Conservation (phyloP, 768 basidiomycete species). For the Hortiboletus campestris region DNA sequence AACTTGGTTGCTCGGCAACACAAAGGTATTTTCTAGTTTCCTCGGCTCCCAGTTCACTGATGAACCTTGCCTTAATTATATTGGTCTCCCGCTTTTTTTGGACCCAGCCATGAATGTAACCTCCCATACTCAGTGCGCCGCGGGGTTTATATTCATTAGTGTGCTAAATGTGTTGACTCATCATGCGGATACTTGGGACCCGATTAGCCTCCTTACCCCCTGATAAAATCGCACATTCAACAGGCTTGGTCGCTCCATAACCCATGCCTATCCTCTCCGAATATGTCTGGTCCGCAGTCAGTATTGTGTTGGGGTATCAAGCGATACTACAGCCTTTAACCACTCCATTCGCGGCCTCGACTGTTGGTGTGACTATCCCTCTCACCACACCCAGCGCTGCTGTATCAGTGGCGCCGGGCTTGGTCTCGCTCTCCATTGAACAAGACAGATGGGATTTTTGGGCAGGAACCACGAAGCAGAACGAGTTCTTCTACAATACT, state of each 20-base stretch:
- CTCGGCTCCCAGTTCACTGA: no score
- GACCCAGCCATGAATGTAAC: no score
- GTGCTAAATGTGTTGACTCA: not conserved
- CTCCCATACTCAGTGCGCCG: no score
- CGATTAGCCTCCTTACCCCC: not conserved
- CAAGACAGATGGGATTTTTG: conserved; percentile 70
- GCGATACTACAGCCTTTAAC: not conserved
- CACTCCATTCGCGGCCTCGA: conserved; percentile 2
- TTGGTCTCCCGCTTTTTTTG: no score
- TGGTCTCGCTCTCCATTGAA: conserved; percentile 67
- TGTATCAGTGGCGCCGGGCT: conserved; percentile 39
- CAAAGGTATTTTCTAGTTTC: no score
- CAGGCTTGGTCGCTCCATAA: not conserved
- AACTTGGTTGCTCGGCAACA: no score
- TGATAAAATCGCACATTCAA: not conserved
- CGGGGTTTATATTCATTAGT: no score
- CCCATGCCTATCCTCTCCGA: not conserved
- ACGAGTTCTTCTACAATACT: conserved; percentile 60
- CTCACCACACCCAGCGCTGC: conserved; percentile 37
- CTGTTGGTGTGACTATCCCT: conserved; percentile 39
- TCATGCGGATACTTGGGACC: not conserved
- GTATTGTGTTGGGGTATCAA: not conserved
- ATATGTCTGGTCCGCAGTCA: not conserved
- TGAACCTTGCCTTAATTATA: no score
- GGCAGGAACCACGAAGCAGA: conserved; percentile 49